These are phyloP conservation scores for Phaeotremella fagi DNA, from an alignment of 768 basidiomycete genomes.

Conservation along the genomic window DNA sequence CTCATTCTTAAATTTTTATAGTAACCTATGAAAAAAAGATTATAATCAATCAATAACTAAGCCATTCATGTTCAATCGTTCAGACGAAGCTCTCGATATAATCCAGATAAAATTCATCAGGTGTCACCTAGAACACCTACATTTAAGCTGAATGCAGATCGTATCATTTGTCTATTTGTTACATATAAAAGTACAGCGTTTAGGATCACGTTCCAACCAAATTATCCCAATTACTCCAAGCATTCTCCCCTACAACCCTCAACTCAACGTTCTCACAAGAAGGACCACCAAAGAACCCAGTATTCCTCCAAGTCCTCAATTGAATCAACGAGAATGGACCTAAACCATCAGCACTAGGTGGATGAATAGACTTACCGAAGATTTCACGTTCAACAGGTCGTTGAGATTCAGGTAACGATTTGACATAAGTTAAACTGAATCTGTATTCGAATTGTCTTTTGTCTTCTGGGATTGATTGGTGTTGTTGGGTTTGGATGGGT, in stretches of 20 bases:
- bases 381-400: constrained; percentile 48
- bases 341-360: constrained; percentile 4
- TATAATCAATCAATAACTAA: no score
- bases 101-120: no score
- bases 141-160: no score
- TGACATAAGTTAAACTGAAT: constrained; percentile 46
- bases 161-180: no score
- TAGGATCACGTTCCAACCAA: no score
- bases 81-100: no score
- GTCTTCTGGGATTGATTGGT: constrained; percentile 20
- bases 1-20: no score
- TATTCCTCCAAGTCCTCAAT: constrained; percentile 42
- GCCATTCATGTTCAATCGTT: no score
- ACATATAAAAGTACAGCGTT: no score
- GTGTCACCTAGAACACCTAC: no score
- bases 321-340: constrained; percentile 44
- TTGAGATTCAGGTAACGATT: constrained; percentile 39
- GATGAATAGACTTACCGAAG: constrained; percentile 40
- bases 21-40: no score
- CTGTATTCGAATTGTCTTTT: constrained; percentile 47
- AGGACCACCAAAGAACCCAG: constrained; percentile 48
- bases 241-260: constrained; percentile 9
- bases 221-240: constrained; percentile 42
- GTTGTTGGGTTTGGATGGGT: not conserved
- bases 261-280: constrained; percentile 48